A percentile compares a stretch with the other conserved stretches of the same genome.
Evolutionary conservation across 495 filamentous ascomycete genomes (phyloP).

Genomic region (Extremus antarcticus): DNA sequence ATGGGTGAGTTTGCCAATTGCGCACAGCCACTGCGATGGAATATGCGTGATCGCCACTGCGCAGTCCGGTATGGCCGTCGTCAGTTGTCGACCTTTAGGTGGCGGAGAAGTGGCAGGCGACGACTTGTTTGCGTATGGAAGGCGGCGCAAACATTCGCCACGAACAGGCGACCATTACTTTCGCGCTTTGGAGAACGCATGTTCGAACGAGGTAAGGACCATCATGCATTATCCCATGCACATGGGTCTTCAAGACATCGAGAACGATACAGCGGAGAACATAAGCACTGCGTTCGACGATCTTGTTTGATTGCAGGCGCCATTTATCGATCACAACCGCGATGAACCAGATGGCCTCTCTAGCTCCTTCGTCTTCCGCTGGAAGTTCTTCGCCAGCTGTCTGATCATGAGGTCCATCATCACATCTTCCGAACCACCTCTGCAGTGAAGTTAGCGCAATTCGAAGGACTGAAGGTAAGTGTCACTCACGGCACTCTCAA

Average conservation of each 20-base stretch:
- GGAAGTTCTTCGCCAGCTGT: conserved; percentile 63
- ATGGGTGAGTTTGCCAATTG: not conserved
- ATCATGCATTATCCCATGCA: too few species aligned
- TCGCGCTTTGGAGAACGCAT: too few species aligned
- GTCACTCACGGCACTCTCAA: conserved; percentile 9
- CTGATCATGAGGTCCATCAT: conserved; percentile 59
- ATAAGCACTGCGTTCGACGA: not conserved
- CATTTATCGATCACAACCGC: conserved; percentile 18
- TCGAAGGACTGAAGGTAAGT: conserved; percentile 51
- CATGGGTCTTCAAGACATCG: too few species aligned
- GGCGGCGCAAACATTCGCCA: not conserved
- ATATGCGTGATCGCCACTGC: not conserved
- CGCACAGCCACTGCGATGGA: not conserved
- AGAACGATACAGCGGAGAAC: too few species aligned
- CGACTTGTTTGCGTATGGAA: not conserved
- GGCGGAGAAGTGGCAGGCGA: not conserved
- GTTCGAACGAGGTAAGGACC: too few species aligned
- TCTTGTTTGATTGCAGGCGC: not conserved
- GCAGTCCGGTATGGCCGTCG: not conserved
- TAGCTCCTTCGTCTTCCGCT: conserved; percentile 50
- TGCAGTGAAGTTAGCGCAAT: conserved; percentile 43
- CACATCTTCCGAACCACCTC: conserved; percentile 67
- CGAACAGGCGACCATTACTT: not conserved
- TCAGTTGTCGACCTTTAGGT: too few species aligned
- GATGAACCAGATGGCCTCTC: conserved; percentile 32